Base-by-base conservation (phyloP, 768 basidiomycete species). In the Lepiota venenata region DNA sequence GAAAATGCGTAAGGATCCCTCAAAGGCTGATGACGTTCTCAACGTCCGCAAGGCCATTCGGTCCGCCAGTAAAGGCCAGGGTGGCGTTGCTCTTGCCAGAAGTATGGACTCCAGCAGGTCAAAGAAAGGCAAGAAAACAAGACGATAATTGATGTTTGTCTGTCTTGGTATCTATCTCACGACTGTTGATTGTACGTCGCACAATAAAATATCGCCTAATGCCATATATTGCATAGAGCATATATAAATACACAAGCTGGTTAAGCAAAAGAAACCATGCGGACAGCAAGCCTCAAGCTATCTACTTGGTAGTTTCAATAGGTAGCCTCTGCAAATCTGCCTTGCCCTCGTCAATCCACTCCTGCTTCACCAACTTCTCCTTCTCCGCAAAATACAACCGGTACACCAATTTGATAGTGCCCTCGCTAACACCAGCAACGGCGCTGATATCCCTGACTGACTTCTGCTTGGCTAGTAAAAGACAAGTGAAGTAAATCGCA, bases 341-440 rank as follows among this genome's bases (percentile, higher is more conserved):
- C 71, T 82, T 87, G 43, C 87, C 89, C 3, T 87, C 83, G 52
- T 88, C 86, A 58, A 93, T 80, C 90, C 91, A 92, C 64, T 92
- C 84, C 64, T 88, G 76, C 71, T 91, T 91, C 49, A 93, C 87
- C 71, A 94, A 61, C 74, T 84, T 87, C 66, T 87, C 85, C 73
- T 73, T 85, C 45, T 85, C 86, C 8, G 71, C 67, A 63, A 84
- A 89, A 66, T 93, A 91, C 62, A 90, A 66, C 59, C 85, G 78
- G 69, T 95, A 94, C 53, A 92, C 90, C 70, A 93, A 71, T 72
- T 91, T 91, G 66, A 98, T 94, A 47, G 97, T 98, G 47, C 91
- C 87, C 67, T 98, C 96, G 66, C 93, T 94, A 16, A 98, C 93
- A 9, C 94, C 93, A 2, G 93, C 95, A 10, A 98, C 92, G 14